Evolutionary conservation across 2,329 filamentous ascomycete genomes (phyloP).

Genomic region (Albifimbria verrucaria): DNA sequence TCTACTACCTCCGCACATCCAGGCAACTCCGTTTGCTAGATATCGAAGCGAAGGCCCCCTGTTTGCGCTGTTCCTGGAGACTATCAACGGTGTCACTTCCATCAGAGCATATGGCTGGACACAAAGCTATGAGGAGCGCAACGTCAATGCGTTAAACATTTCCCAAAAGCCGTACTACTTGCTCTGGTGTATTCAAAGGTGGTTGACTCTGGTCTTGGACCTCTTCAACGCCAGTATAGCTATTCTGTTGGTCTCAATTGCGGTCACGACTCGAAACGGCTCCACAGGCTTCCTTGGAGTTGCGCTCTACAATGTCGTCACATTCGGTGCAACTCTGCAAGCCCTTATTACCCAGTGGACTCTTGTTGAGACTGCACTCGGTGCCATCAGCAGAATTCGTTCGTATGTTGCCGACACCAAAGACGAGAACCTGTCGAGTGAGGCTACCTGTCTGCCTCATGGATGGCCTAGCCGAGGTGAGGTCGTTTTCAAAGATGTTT

Average conservation of each 20-base stretch:
- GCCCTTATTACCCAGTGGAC: background rate
- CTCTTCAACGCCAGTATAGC: conserved; percentile 42
- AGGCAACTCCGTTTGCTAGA: conserved; percentile 26
- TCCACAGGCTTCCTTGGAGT: conserved; percentile 1
- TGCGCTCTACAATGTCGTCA: background rate
- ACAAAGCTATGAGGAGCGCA: conserved; percentile 13
- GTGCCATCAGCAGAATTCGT: conserved; percentile 22
- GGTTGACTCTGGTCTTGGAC: conserved; percentile 46
- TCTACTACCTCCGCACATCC: conserved; percentile 28
- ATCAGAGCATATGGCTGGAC: conserved; percentile 34
- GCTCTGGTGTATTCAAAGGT: conserved; percentile 45
- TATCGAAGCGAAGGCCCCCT: conserved; percentile 27
- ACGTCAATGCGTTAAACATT: conserved; percentile 25
- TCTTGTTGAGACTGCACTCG: conserved; percentile 14
- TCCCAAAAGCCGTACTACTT: conserved; percentile 34
- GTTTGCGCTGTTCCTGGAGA: conserved; percentile 24
- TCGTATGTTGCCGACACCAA: conserved; percentile 18
- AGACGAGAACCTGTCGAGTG: conserved; percentile 16
- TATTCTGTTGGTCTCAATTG: conserved; percentile 39
- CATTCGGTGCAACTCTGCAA: background rate
- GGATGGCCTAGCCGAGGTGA: conserved; percentile 20
- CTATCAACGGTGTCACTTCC: conserved; percentile 16
- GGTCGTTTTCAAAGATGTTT: conserved; percentile 22
- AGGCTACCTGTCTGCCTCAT: conserved; percentile 12
- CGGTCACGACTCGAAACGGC: conserved; percentile 28